Percentiles rank a stretch among this genome's conserved stretches.
phyloP scores from a whole-genome alignment of 2,329 filamentous ascomycete species.

The Neonectria sp. region DNA sequence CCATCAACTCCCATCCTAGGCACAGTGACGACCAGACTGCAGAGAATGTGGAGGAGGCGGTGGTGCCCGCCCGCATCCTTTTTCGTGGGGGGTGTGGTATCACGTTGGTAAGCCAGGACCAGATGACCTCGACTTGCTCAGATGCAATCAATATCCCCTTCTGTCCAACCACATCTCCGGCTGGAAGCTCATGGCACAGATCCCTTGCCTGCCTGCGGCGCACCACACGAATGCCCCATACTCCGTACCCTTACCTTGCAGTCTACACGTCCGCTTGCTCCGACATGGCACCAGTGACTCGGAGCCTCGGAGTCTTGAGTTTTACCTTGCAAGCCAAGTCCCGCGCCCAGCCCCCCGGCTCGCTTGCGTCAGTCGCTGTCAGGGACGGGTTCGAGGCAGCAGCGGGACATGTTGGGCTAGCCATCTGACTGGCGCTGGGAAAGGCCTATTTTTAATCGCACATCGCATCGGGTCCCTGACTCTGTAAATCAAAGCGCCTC shows the following conservation, averaged over 20 bases:
- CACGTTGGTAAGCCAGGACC: conserved; percentile 41
- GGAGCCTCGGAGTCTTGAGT: conserved; percentile 3
- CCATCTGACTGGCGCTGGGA: conserved; percentile 35
- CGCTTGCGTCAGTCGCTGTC: conserved; percentile 39
- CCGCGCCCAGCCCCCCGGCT: conserved; percentile 26
- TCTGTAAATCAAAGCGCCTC: conserved; percentile 44
- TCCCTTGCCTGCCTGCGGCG: conserved; percentile 22
- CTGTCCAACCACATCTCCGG: conserved; percentile 32
- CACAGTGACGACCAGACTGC: conserved; percentile 24
- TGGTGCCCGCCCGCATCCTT: conserved; percentile 27
- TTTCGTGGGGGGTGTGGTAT: conserved; percentile 35
- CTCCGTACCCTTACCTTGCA: conserved; percentile 13
- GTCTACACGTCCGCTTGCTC: conserved; percentile 22
- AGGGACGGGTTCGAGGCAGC: conserved; percentile 44
- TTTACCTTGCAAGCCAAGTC: conserved; percentile 7
- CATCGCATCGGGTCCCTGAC: conserved; percentile 36
- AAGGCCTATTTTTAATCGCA: conserved; percentile 49
- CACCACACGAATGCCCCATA: background rate
- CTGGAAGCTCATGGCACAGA: conserved; percentile 30
- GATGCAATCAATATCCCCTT: conserved; percentile 32
- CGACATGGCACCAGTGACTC: conserved; percentile 27
- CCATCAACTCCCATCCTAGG: conserved; percentile 36
- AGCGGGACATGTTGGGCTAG: conserved; percentile 25
- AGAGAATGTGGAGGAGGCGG: conserved; percentile 26
- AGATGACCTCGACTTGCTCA: conserved; percentile 40